Base-by-base conservation (phyloP, 495 filamentous ascomycete species). In the Platismatia glauca region DNA sequence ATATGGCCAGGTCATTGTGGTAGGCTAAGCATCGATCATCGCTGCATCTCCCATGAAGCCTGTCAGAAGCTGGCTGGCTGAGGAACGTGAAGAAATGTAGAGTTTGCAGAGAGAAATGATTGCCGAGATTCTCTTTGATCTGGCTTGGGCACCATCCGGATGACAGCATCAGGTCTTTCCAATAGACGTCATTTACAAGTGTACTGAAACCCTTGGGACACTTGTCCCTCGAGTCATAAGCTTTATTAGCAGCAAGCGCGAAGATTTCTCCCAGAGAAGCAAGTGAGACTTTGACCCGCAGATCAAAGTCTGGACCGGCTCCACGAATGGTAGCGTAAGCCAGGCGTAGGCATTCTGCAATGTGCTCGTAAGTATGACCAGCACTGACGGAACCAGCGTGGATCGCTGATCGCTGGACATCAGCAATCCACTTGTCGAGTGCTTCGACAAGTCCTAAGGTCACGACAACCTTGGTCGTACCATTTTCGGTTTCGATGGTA, bases 81-180 rank as follows among this genome's bases (percentile, higher is more conserved):
- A 64, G 20, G 13, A 8, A 27, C 24, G 41, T 53, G 18, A 64
- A 39, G 43, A 61, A 64, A 37, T 59, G 24, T 18, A 58, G 35
- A 7, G 62, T 60, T 31, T 64, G 62, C 39, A 64, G 31, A 16
- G 8, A 60, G 7, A 37, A 3, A 27, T 16, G 15, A 37, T 29
- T 48, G 8, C 44, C 22, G 22, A n/a, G 5, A 18, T 29, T 34
- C 27, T 20, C 7, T 11, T 11, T 37, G 20, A 20, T 12, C 22
- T 57, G 50, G 31, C 52, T 57, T 13, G 50, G 60, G 31, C 60
- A 62, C 60, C 60, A 62, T 7, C 60, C 52, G 7, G 60, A 35
- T 29, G 27, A 34, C 38, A 22, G 38, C 60, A 62, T 46, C 7
- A 11, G 0, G 7, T 6, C 12, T 0, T 33, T 27, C 52, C 38